Base-by-base conservation (phyloP, 208 protist species). In the Borovskyia barvae region DNA sequence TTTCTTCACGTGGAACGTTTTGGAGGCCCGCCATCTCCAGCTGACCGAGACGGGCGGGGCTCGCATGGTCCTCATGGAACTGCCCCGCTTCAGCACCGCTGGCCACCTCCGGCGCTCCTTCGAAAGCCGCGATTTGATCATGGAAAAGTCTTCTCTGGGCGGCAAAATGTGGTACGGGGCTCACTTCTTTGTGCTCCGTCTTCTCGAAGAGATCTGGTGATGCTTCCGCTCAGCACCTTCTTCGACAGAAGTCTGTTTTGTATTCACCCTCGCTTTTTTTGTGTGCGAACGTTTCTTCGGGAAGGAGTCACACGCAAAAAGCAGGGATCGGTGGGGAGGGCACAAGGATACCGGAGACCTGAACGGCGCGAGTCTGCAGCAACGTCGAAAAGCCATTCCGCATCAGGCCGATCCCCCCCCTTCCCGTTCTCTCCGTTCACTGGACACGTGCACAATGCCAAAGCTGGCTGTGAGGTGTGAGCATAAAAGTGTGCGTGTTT, bases 101-200 rank as follows among this genome's bases (percentile, higher is more conserved):
- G 46, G 51, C 14, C 62, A 37, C 20, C 56, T 90, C 55, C 56
- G 76, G 24, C 56, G 72, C 9, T 83, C 80, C 7, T 93, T 83
- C 45, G 51, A 66, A 43, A 77, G 72, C 32, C 53, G 65, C 20
- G 51, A 75, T n/a, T 29, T 85, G 19, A 84, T 93, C 11, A 66
- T 87, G 58, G 66, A 76, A 19, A 49, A 58, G 36, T 76, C 74
- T 22, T 75, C 75, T 5, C 45, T 78, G 15, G 76, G 66, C 0
- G 76, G 60, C 20, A 46, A 70, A 19, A 5, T 81, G 45, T 94
- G 82, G 82, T 94, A 94, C 58, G 39, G 57, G 32, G 40, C 66
- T 20, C 76, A 93, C 61, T 90, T 90, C 56, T 29, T 57, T n/a
- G 14, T 84, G 37, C 78, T 93, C 40, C 54, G 66, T 25, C 14